These are phyloP conservation scores for Pichia scutulata DNA, from an alignment of 805 yeast genomes.

Conservation along the genomic window DNA sequence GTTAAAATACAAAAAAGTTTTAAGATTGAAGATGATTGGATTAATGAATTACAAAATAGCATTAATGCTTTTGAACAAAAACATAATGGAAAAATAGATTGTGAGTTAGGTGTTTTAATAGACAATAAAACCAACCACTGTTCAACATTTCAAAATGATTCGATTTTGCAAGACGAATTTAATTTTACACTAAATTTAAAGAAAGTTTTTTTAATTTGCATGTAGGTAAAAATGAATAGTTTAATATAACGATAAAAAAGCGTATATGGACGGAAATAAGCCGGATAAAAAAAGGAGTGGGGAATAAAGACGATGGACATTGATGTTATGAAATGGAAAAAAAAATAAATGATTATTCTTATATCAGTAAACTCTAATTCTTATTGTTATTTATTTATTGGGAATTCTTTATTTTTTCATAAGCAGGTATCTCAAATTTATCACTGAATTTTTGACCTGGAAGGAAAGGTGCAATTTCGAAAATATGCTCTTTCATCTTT, in stretches of 20 bases:
- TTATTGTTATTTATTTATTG: not conserved
- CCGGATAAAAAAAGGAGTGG: not conserved
- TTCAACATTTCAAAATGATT: not conserved
- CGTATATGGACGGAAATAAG: not conserved
- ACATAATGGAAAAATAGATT: not conserved
- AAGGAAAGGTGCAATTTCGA: conserved; percentile 66
- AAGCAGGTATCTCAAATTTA: conserved; percentile 63
- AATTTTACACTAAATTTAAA: not conserved
- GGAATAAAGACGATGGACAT: no score
- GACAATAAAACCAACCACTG: not conserved
- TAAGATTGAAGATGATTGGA: not conserved
- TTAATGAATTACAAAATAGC: not conserved
- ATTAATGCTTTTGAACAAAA: not conserved
- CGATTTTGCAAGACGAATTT: not conserved
- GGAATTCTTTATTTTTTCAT: conserved; percentile 34
- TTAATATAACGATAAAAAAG: not conserved
- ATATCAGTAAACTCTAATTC: not conserved
- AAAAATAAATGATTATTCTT: not conserved
- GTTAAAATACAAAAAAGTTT: not conserved
- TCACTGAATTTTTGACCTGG: conserved; percentile 72
- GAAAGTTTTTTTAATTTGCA: not conserved
- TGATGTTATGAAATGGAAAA: not conserved
- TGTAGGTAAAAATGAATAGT: not conserved
- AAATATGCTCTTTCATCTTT: conserved; percentile 45
- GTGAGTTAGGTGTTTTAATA: not conserved